Evolutionary conservation across 257 asterid genomes (phyloP), one percentile per base, ranked within the genome.

Genomic region (Scutellaria baicalensis): DNA sequence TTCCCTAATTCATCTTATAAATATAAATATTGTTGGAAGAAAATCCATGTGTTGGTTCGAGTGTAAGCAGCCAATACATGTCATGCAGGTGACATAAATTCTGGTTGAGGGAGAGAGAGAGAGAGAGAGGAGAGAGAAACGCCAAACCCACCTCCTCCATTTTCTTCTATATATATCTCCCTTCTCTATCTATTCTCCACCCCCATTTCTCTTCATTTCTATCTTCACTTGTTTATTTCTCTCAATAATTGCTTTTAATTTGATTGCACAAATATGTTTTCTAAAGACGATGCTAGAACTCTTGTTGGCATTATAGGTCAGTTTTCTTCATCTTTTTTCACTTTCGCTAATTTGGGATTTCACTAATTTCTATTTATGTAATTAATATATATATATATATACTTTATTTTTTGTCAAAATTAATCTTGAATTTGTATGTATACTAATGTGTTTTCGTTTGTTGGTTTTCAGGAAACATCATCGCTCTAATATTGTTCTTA

Each of bases 221-320:
- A 13, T 7, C 12, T 6, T 5, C 33, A 18, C 14, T 45, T 14
- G 50, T 36, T 27, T 27, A 14, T 5, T 11, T 36, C 4, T 59
- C 8, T 42, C n/a, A n/a, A n/a, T n/a, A n/a, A n/a, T 5, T 59
- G 8, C 6, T 1, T 66, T 23, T 51, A 3, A 12, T n/a, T n/a
- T n/a, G n/a, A n/a, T n/a, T n/a, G n/a, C n/a, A 70, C 39, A 6
- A 75, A 88, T 27, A 27, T 88, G 95, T 31, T 86, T 21, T 73
- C 87, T 36, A 74, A 66, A 44, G 91, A 86, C 0, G 74, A 65
- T 43, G 75, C 75, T 51, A 86, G 96, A 6, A 84, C 82, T 7
- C 58, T 66, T 23, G 90, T 88, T 77, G 97, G 97, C 17, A 65
- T 90, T 68, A 58, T 85, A 69, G 97, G 97, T 88, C 58, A 59